These are phyloP conservation scores for Tylopilus intermedius DNA, from an alignment of 768 basidiomycete genomes.

Conservation along the genomic window DNA sequence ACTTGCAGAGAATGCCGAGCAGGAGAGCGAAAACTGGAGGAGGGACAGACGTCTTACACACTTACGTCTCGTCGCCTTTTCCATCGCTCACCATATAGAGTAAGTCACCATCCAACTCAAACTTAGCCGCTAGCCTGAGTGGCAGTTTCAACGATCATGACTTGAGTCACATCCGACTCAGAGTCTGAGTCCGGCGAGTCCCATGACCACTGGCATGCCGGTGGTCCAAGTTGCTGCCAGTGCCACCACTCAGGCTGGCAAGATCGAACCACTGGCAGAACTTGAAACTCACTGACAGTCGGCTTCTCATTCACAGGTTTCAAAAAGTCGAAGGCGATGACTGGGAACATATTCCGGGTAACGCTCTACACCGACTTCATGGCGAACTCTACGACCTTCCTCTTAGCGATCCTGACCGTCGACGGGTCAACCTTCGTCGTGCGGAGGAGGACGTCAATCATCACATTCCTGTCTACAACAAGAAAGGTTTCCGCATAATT, in stretches of 20 bases:
- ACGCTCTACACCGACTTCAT: not conserved
- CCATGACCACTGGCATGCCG: too few species aligned
- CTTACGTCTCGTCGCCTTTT: not conserved
- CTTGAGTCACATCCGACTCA: too few species aligned
- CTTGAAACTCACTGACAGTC: too few species aligned
- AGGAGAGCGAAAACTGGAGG: not conserved
- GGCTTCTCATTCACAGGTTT: not conserved
- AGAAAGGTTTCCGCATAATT: not conserved
- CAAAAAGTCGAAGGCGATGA: not conserved
- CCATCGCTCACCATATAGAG: constrained; percentile 2
- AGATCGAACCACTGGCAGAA: too few species aligned
- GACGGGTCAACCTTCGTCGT: not conserved
- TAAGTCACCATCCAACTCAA: not conserved
- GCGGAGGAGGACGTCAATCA: too few species aligned
- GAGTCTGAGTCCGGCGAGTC: too few species aligned
- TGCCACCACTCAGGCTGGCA: too few species aligned
- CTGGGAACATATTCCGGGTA: not conserved
- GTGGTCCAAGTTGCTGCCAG: too few species aligned
- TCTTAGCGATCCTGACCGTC: not conserved
- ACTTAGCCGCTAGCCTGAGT: too few species aligned
- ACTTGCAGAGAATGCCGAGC: not conserved
- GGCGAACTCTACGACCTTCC: not conserved
- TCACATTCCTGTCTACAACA: not conserved
- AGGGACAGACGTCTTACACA: not conserved
- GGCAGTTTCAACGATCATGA: too few species aligned